phyloP scores from a whole-genome alignment of 2,329 filamentous ascomycete genomes.

The Colletotrichum australisinense region DNA sequence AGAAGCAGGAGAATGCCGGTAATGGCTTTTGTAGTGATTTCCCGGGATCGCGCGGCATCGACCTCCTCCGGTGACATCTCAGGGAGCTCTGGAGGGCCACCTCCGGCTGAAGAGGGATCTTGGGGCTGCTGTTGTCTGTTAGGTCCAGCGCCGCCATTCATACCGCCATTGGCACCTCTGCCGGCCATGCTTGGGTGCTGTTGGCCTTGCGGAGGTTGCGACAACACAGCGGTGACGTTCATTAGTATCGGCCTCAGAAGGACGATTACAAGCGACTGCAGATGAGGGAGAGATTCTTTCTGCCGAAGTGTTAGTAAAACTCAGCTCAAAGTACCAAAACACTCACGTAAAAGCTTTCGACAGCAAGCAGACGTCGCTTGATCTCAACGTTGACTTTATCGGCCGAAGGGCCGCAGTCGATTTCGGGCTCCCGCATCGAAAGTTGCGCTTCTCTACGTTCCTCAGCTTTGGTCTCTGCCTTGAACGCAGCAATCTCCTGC shows the following conservation, averaged over 20 bases:
- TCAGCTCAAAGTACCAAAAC: slow-evolving; percentile 34
- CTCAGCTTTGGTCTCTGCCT: slow-evolving; percentile 49
- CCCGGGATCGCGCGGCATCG: slow-evolving; percentile 82
- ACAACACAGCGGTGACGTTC: slow-evolving; percentile 87
- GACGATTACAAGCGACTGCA: slow-evolving; percentile 94
- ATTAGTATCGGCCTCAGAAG: slow-evolving; percentile 88
- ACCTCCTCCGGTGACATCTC: slow-evolving; percentile 77
- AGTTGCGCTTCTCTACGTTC: slow-evolving; percentile 39
- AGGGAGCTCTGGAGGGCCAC: slow-evolving; percentile 49
- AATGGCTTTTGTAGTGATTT: slow-evolving; percentile 91
- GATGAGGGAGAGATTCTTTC: slow-evolving; percentile 81
- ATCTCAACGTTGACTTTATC: slow-evolving; percentile 63
- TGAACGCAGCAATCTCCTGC: slow-evolving; percentile 55
- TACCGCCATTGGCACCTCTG: slow-evolving; percentile 50
- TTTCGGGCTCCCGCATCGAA: slow-evolving; percentile 45
- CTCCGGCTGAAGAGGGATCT: slow-evolving; percentile 18
- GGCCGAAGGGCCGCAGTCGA: slow-evolving; percentile 62
- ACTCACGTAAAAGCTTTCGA: slow-evolving; percentile 89
- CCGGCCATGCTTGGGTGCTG: slow-evolving; percentile 56
- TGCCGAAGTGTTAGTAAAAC: slow-evolving; percentile 47
- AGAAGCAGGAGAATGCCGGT: slow-evolving; percentile 90
- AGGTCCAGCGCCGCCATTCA: slow-evolving; percentile 52
- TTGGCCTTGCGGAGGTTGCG: slow-evolving; percentile 63
- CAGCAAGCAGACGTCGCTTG: slow-evolving; percentile 74
- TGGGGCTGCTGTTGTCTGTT: slow-evolving; percentile 44